Percentiles rank a stretch among this genome's conserved stretches.
Conservation (phyloP, 2,329 filamentous ascomycete species). For the Claviceps lovelessii region DNA sequence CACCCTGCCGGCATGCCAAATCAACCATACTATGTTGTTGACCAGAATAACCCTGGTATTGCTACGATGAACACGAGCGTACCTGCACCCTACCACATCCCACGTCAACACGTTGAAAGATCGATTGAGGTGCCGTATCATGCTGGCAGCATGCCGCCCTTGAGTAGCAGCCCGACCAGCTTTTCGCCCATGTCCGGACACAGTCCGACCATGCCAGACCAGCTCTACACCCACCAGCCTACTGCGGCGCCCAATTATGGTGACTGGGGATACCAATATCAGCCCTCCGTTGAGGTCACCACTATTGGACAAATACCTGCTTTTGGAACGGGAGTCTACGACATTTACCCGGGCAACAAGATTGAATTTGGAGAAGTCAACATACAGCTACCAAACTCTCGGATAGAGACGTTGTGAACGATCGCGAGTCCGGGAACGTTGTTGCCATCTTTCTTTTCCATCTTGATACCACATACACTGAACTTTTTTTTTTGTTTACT, state of each 20-base stretch:
- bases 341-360: slow-evolving; percentile 38
- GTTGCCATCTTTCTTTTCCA: background rate
- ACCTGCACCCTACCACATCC: slow-evolving; percentile 36
- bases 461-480: background rate
- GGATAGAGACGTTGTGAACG: slow-evolving; percentile 35
- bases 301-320: slow-evolving; percentile 38
- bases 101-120: slow-evolving; percentile 33
- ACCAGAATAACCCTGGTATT: slow-evolving; percentile 47
- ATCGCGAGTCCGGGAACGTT: too few species aligned
- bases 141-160: slow-evolving; percentile 31
- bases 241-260: slow-evolving; percentile 33
- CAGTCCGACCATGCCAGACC: slow-evolving; percentile 38
- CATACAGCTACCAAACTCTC: slow-evolving; percentile 44
- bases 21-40: slow-evolving; percentile 42
- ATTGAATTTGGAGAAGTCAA: slow-evolving; percentile 42
- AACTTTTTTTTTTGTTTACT: too few species aligned
- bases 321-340: slow-evolving; percentile 35
- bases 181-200: slow-evolving; percentile 42
- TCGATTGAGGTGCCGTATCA: slow-evolving; percentile 38
- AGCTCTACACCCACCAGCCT: slow-evolving; percentile 43
- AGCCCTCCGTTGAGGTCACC: slow-evolving; percentile 41
- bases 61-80: slow-evolving; percentile 45
- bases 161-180: slow-evolving; percentile 44
- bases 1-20: slow-evolving; percentile 33
- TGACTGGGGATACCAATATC: slow-evolving; percentile 44